Percentiles rank a stretch among this genome's conserved stretches.
These are phyloP conservation scores for Corchorus olitorius DNA, from an alignment of 345 rosid genomes.

Conservation along the genomic window DNA sequence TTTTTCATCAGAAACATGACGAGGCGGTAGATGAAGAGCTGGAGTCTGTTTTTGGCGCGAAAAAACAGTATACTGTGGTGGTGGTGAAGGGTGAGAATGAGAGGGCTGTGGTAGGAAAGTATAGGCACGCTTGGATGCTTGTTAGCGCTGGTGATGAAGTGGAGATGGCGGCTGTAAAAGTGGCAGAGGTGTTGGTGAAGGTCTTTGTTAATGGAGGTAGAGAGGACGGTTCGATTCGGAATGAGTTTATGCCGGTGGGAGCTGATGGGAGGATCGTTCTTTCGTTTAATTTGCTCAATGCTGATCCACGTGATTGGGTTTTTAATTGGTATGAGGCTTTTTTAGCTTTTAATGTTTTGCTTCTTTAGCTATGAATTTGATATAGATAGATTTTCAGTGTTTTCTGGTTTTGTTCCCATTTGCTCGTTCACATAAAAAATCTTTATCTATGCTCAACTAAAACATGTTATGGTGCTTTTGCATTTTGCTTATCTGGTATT, in stretches of 20 bases:
- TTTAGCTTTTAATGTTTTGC: neutral
- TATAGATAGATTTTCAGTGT: neutral
- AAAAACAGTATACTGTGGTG: conserved; percentile 56
- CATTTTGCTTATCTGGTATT: conserved; percentile 15
- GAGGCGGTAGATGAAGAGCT: conserved; percentile 59
- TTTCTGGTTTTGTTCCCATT: conserved; percentile 46
- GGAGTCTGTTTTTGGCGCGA: conserved; percentile 42
- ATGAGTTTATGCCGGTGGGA: conserved; percentile 95
- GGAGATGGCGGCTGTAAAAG: conserved; percentile 49
- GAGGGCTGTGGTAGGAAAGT: conserved; percentile 76
- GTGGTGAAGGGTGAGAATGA: conserved; percentile 54
- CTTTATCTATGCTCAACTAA: conserved; percentile 34
- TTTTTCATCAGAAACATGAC: conserved; percentile 45
- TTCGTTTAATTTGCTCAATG: conserved; percentile 85
- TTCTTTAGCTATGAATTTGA: conserved; percentile 16
- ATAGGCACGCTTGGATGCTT: conserved; percentile 84
- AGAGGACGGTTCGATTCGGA: conserved; percentile 68
- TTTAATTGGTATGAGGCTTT: conserved; percentile 70
- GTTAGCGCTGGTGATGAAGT: conserved; percentile 44
- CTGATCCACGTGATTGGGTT: conserved; percentile 81
- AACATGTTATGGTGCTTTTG: neutral
- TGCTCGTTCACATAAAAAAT: conserved; percentile 74
- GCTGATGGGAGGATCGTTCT: conserved; percentile 87
- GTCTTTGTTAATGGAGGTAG: conserved; percentile 85
- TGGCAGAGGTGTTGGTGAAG: conserved; percentile 65